These are phyloP conservation scores for Iris pallida DNA, from an alignment of 116 monocot species.

Conservation along the genomic window DNA sequence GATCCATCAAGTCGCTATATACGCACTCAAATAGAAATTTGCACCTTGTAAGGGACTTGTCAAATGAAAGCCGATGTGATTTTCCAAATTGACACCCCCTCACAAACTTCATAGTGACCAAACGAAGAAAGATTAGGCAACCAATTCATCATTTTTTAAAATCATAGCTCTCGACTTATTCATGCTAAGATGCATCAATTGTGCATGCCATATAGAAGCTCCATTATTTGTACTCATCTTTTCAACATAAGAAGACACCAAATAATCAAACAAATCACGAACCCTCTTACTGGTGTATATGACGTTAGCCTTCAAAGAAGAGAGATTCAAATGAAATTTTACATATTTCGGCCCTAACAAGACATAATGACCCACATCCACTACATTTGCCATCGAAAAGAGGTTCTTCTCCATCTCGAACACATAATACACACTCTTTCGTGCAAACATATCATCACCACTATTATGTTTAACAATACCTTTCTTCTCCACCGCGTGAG, in stretches of 20 bases:
- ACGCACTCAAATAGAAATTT: neutral
- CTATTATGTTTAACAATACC: too few relatives aligned
- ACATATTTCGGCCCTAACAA: neutral
- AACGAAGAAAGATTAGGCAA: neutral
- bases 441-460: too few relatives aligned
- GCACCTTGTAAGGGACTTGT: neutral
- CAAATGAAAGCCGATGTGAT: constrained; percentile 13
- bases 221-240: constrained; percentile 18
- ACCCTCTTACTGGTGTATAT: constrained; percentile 4
- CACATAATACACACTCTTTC: neutral
- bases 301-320: neutral
- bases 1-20: neutral
- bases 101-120: constrained; percentile 3
- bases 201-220: constrained; percentile 7
- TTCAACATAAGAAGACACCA: constrained; percentile 10
- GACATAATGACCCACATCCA: neutral
- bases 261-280: constrained; percentile 9
- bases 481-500: too few relatives aligned
- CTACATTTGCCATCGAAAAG: too few relatives aligned
- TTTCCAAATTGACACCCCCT: constrained; percentile 16
- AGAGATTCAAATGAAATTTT: neutral
- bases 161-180: constrained; percentile 10
- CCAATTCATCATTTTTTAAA: constrained; percentile 6
- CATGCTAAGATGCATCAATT: constrained; percentile 8
- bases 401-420: too few relatives aligned